phyloP scores from a whole-genome alignment of 1,139 yeast genomes.

The Zhuliangozyma parablackwelliae region DNA sequence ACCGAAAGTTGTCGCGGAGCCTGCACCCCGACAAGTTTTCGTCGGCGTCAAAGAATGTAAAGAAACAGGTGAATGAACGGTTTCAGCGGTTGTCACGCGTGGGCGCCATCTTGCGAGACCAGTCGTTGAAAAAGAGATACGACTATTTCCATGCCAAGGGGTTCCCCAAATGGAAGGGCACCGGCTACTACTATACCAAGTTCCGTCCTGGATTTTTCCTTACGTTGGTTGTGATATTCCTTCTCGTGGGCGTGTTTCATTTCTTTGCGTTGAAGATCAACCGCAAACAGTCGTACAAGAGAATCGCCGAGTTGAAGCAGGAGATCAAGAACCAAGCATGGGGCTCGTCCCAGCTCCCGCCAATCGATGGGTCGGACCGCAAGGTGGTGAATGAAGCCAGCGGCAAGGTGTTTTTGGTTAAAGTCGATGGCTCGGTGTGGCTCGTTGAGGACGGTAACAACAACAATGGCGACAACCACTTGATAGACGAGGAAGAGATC shows the following conservation, averaged over 20 bases:
- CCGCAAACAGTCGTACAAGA: constrained; percentile 55
- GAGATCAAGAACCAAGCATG: constrained; percentile 58
- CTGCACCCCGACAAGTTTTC: constrained; percentile 80
- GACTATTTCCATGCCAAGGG: constrained; percentile 83
- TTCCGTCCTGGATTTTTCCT: constrained; percentile 59
- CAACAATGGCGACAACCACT: constrained; percentile 20
- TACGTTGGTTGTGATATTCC: constrained; percentile 46
- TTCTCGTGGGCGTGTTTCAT: constrained; percentile 56
- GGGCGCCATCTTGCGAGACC: constrained; percentile 64
- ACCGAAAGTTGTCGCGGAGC: constrained; percentile 63
- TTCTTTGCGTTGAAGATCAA: constrained; percentile 52
- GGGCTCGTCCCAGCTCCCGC: constrained; percentile 49
- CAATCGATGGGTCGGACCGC: constrained; percentile 43
- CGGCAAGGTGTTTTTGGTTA: constrained; percentile 61
- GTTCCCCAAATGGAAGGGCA: constrained; percentile 74
- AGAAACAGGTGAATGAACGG: constrained; percentile 47
- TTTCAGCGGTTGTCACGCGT: constrained; percentile 75
- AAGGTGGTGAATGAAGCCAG: constrained; percentile 28
- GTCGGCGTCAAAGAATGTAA: constrained; percentile 38
- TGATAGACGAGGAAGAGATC: constrained; percentile 32
- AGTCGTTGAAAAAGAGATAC: constrained; percentile 64
- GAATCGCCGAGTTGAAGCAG: constrained; percentile 49
- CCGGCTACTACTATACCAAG: constrained; percentile 48
- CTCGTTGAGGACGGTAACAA: constrained; percentile 45
- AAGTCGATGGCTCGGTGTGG: constrained; percentile 66